Conservation (phyloP, 345 rosid species). For the Salix koriyanagi region DNA sequence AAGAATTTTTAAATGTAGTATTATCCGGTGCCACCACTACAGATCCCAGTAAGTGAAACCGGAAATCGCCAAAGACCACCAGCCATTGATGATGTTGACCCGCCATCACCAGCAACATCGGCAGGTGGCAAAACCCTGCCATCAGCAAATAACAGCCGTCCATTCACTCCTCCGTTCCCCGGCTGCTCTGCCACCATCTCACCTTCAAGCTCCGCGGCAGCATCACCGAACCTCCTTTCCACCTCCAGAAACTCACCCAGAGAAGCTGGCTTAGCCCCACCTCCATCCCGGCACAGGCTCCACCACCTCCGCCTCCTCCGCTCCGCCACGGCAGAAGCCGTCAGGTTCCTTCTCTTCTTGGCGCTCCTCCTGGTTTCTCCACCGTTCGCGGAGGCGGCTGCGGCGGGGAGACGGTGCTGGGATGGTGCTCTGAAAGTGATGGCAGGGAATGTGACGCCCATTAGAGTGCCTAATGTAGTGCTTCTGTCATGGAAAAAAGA, state of each 20-base stretch:
- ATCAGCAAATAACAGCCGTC: constrained; percentile 64
- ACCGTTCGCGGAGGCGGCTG: constrained; percentile 3
- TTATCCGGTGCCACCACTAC: constrained; percentile 52
- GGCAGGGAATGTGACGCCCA: constrained; percentile 81
- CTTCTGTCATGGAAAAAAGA: constrained; percentile 96
- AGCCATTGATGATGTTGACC: constrained; percentile 32
- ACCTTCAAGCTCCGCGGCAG: constrained; percentile 57
- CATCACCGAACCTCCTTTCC: constrained; percentile 76
- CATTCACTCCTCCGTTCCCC: constrained; percentile 20
- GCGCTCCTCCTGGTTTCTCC: constrained; percentile 13
- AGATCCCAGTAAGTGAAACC: constrained; percentile 68
- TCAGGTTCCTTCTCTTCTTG: constrained; percentile 21
- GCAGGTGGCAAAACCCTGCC: constrained; percentile 85
- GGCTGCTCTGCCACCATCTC: constrained; percentile 33
- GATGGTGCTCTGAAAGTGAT: constrained; percentile 61
- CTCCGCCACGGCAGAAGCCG: constrained; percentile 28
- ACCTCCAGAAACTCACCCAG: constrained; percentile 87
- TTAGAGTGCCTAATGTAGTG: constrained; percentile 84
- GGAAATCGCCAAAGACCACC: constrained; percentile 61
- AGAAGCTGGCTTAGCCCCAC: constrained; percentile 60
- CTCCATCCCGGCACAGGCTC: constrained; percentile 69
- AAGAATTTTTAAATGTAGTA: not conserved
- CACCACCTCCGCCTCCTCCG: constrained; percentile 66
- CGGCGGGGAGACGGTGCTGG: constrained; percentile 32
- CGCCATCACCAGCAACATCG: constrained; percentile 18